phyloP scores from a whole-genome alignment of 169 alveolate species.

The Perkinsus marinus region DNA sequence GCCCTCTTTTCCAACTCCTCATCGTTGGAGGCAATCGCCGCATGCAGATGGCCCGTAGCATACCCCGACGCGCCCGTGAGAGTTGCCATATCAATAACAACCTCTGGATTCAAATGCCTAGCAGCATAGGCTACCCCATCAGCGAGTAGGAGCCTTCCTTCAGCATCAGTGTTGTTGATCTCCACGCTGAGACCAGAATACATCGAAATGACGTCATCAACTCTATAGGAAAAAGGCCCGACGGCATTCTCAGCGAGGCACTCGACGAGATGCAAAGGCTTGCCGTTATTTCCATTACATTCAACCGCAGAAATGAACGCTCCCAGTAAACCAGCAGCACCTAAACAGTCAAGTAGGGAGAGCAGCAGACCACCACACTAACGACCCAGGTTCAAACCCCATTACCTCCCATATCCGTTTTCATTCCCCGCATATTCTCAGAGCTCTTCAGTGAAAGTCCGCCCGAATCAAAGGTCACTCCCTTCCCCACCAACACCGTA shows the following conservation, averaged over 20 bases:
- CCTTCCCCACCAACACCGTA: conserved; percentile 34
- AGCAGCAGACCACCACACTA: neutral
- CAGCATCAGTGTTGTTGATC: conserved; percentile 44
- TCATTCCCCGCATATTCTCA: neutral
- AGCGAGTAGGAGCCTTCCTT: conserved; percentile 41
- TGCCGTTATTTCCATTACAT: neutral
- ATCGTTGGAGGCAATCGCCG: neutral
- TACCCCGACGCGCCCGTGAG: conserved; percentile 32
- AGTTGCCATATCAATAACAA: conserved; percentile 36
- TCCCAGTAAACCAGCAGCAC: neutral
- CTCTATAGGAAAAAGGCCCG: conserved; percentile 16
- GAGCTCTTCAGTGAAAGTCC: conserved; percentile 24
- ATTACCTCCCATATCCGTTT: neutral
- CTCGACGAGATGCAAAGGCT: neutral
- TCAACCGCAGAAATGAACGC: neutral
- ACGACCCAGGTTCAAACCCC: too few species aligned
- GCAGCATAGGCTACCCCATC: conserved; percentile 33
- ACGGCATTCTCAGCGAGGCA: conserved; percentile 1
- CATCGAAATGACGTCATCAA: conserved; percentile 26
- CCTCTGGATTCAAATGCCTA: conserved; percentile 18
- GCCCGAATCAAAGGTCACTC: conserved; percentile 36
- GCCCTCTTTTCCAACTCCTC: neutral
- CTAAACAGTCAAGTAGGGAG: neutral
- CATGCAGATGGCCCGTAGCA: neutral
- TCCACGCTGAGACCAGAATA: conserved; percentile 40